Conservation (phyloP, 2,329 filamentous ascomycete species). For the Curvularia verruculosa region DNA sequence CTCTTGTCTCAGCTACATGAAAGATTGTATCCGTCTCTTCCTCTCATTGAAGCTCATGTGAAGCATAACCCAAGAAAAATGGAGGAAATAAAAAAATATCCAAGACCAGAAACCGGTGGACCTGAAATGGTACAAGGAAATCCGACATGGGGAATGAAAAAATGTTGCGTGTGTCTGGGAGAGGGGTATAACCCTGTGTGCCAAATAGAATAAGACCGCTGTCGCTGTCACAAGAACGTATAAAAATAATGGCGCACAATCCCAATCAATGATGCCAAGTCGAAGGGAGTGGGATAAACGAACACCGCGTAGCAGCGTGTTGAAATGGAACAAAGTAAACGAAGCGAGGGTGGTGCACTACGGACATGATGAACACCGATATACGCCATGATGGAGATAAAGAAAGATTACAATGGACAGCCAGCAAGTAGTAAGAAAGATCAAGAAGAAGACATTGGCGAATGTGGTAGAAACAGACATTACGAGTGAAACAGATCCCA, state of each 20-base stretch:
- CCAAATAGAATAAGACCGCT: constrained; percentile 32
- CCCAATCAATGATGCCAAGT: constrained; percentile 13
- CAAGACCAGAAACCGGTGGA: background rate
- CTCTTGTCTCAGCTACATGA: background rate
- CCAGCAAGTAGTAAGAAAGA: background rate
- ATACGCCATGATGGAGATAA: constrained; percentile 27
- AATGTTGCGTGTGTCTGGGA: constrained; percentile 12
- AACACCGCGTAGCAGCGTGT: constrained; percentile 14
- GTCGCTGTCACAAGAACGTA: constrained; percentile 32
- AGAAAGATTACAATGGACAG: background rate
- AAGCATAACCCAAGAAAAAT: background rate
- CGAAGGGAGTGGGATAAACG: constrained; percentile 21
- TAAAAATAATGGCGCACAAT: constrained; percentile 9
- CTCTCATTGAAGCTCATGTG: constrained; percentile 1
- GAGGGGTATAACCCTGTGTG: constrained; percentile 29
- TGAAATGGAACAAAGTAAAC: constrained; percentile 25
- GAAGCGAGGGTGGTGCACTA: constrained; percentile 31
- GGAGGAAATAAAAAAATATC: background rate
- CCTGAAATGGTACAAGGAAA: background rate
- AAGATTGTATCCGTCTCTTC: background rate
- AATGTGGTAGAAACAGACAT: constrained; percentile 21
- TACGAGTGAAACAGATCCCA: constrained; percentile 98
- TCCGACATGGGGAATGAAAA: constrained; percentile 15
- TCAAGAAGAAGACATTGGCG: background rate
- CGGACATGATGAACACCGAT: constrained; percentile 29